Evolutionary conservation across 2,329 filamentous ascomycete species (phyloP).

Genomic region (Clonostachys byssicola): DNA sequence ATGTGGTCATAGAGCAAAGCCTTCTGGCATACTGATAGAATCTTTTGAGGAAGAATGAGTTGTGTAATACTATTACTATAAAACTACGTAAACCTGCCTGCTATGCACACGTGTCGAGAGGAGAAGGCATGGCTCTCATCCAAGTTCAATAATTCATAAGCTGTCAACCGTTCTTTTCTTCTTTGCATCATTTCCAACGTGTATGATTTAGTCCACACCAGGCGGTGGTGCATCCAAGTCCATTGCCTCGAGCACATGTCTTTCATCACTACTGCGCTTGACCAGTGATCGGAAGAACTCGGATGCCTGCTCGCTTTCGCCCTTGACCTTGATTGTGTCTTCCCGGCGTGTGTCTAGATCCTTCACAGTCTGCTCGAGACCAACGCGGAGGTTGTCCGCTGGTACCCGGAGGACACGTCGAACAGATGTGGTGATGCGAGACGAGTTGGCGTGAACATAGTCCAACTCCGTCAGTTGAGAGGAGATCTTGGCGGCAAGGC

Average conservation of each 20-base stretch:
- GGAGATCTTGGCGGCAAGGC: constrained; percentile 80
- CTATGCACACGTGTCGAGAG: neutral
- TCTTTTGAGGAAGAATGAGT: neutral
- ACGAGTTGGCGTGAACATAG: constrained; percentile 86
- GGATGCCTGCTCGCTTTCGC: constrained; percentile 79
- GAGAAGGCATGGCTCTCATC: neutral
- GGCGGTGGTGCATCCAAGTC: constrained; percentile 51
- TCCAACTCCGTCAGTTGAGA: constrained; percentile 77
- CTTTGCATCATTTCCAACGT: constrained; percentile 6
- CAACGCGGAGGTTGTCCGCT: constrained; percentile 78
- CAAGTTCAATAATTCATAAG: neutral
- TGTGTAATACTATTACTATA: neutral
- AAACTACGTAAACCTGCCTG: neutral
- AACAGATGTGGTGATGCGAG: constrained; percentile 79
- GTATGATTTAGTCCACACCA: constrained; percentile 6
- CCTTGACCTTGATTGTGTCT: constrained; percentile 75
- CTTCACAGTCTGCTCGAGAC: constrained; percentile 81
- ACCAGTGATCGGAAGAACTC: constrained; percentile 91
- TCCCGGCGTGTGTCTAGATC: constrained; percentile 74
- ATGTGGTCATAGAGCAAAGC: constrained; percentile 34
- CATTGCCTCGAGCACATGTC: constrained; percentile 42
- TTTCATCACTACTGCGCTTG: constrained; percentile 54
- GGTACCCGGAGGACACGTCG: constrained; percentile 86
- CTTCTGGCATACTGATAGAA: neutral
- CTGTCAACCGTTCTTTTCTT: constrained; percentile 4